Evolutionary conservation across 208 protist species (phyloP).

Genomic region (Trypanosoma rangeli): DNA sequence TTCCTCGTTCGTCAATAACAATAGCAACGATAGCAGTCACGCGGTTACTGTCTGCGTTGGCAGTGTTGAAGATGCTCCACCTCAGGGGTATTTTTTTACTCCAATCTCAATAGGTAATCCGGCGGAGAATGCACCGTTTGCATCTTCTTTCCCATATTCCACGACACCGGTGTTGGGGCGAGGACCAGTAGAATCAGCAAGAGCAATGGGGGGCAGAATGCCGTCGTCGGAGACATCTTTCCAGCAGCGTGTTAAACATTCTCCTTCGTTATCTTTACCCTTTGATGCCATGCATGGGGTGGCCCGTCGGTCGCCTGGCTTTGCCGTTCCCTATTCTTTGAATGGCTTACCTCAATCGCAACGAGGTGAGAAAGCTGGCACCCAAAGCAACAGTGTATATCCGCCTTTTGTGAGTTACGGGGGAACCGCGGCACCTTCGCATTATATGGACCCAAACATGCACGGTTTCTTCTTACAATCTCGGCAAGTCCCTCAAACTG

Average conservation of each 20-base stretch:
- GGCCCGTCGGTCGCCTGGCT: not conserved
- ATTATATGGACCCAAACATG: slow-evolving; percentile 8
- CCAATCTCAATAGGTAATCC: not conserved
- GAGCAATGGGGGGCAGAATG: not conserved
- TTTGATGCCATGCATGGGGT: not conserved
- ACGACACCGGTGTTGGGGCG: not conserved
- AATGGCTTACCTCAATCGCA: not conserved
- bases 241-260: not conserved
- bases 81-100: not conserved
- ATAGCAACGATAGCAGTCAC: not conserved
- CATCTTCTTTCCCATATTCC: not conserved
- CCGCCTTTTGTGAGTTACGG: not conserved
- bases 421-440: not conserved
- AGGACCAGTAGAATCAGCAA: not conserved
- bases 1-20: not conserved
- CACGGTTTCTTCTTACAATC: not conserved
- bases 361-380: not conserved
- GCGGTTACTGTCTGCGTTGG: not conserved
- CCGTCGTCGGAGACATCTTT: not conserved
- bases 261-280: not conserved
- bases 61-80: not conserved
- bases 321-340: not conserved
- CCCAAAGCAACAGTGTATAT: not conserved
- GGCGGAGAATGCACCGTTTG: not conserved
- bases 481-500: not conserved